phyloP scores from a whole-genome alignment of 371 early-diverging fungal genomes.

The Haplosporangium sp. region DNA sequence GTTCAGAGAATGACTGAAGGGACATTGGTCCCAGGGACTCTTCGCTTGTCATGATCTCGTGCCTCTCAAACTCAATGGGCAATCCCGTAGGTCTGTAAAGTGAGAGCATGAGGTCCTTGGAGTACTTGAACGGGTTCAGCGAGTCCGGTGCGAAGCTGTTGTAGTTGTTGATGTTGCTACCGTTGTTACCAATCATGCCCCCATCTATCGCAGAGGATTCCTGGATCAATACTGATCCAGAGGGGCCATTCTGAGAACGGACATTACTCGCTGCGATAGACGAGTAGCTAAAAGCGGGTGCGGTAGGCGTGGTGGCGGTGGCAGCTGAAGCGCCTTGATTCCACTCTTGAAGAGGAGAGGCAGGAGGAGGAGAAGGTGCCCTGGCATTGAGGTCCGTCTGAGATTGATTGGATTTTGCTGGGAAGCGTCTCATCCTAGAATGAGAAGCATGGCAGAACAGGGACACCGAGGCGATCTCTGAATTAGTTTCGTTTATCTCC shows the following conservation, averaged over 20 bases:
- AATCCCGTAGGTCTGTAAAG: slow-evolving; percentile 73
- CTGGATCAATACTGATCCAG: slow-evolving; percentile 20
- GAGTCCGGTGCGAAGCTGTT: slow-evolving; percentile 47
- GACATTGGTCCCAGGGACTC: slow-evolving; percentile 74
- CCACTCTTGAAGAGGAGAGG: slow-evolving; percentile 38
- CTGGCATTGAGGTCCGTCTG: slow-evolving; percentile 32
- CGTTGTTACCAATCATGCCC: slow-evolving; percentile 4
- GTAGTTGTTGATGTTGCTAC: slow-evolving; percentile 37
- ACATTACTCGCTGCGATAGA: slow-evolving; percentile 57
- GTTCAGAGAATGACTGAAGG: slow-evolving; percentile 68
- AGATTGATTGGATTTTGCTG: slow-evolving; percentile 49
- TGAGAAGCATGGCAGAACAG: not conserved
- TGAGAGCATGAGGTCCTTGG: slow-evolving; percentile 84
- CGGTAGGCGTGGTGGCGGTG: slow-evolving; percentile 17
- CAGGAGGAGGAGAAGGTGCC: slow-evolving; percentile 31
- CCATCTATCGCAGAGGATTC: slow-evolving; percentile 26
- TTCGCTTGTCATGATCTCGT: slow-evolving; percentile 77
- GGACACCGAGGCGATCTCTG: not conserved
- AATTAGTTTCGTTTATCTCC: too few relatives aligned
- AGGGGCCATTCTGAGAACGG: slow-evolving; percentile 39
- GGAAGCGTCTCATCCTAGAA: slow-evolving; percentile 58
- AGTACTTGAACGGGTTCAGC: slow-evolving; percentile 76
- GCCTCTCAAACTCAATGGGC: slow-evolving; percentile 76
- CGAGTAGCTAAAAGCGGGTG: slow-evolving; percentile 54
- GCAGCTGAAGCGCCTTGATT: slow-evolving; percentile 20